phyloP scores from a whole-genome alignment of 495 filamentous ascomycete species.

The Podospora bellae-mahoneyi region DNA sequence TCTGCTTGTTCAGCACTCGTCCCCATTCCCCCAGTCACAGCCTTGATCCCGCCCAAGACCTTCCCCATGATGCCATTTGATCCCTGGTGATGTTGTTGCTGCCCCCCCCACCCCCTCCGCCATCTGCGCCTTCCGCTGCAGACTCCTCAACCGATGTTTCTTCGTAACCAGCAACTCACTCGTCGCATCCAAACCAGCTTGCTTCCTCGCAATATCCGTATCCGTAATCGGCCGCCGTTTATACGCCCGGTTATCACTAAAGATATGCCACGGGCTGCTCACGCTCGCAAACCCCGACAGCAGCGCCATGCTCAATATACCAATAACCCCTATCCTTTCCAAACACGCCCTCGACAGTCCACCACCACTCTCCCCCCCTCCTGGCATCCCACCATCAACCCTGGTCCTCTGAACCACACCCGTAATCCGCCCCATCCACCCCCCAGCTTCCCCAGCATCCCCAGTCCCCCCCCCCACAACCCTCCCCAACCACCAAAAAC shows the following conservation, averaged over 20 bases:
- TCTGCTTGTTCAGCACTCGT: constrained; percentile 59
- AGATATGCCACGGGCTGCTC: constrained; percentile 75
- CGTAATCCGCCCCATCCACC: constrained; percentile 4
- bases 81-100: constrained; percentile 8
- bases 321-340: constrained; percentile 74
- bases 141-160: constrained; percentile 58
- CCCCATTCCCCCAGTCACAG: constrained; percentile 55
- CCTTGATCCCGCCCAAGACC: constrained; percentile 52
- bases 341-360: constrained; percentile 67
- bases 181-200: constrained; percentile 69
- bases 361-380: constrained; percentile 35
- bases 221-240: constrained; percentile 58
- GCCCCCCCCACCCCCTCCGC: constrained; percentile 34
- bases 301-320: constrained; percentile 76
- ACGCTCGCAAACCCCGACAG: constrained; percentile 80
- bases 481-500: constrained; percentile 72
- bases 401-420: constrained; percentile 4
- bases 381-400: background rate
- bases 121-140: constrained; percentile 56
- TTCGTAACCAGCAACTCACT: constrained; percentile 71
- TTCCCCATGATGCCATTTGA: constrained; percentile 62
- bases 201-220: constrained; percentile 65
- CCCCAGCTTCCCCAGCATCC: background rate
- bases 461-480: constrained; percentile 48
- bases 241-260: constrained; percentile 52